phyloP scores from a whole-genome alignment of 768 basidiomycete genomes.

The Lentinula edodes region DNA sequence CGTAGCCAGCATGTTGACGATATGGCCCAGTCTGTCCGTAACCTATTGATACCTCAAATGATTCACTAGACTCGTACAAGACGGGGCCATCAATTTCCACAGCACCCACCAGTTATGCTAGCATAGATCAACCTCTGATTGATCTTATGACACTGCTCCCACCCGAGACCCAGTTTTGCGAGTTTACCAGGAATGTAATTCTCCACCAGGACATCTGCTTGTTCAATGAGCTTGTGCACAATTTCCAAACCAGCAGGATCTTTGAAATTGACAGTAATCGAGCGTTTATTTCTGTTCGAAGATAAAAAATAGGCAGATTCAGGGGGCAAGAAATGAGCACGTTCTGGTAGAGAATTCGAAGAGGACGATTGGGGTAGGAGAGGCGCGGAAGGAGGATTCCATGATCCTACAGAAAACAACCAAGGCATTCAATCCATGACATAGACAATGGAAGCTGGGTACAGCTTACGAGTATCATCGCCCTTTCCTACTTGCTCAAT shows the following conservation, averaged over 20 bases:
- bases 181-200: constrained; percentile 88
- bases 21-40: constrained; percentile 92
- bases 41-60: constrained; percentile 29
- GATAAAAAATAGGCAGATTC: constrained; percentile 93
- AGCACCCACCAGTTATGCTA: constrained; percentile 70
- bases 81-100: constrained; percentile 2
- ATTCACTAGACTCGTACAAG: background rate
- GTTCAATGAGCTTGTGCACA: constrained; percentile 59
- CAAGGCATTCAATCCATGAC: background rate
- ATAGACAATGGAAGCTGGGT: constrained; percentile 2
- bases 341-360: constrained; percentile 35
- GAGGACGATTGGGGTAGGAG: constrained; percentile 18
- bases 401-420: constrained; percentile 40
- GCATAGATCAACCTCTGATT: constrained; percentile 84
- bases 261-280: constrained; percentile 88
- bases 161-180: constrained; percentile 78
- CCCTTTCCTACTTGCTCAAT: constrained; percentile 77
- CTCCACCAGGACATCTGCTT: constrained; percentile 84
- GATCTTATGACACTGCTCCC: constrained; percentile 70
- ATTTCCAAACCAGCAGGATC: constrained; percentile 70
- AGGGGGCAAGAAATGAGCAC: constrained; percentile 64
- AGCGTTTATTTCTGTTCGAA: constrained; percentile 85
- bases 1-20: constrained; percentile 78
- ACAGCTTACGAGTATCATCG: constrained; percentile 73
- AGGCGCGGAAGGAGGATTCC: constrained; percentile 60